Percentiles rank a stretch among this genome's conserved stretches.
Conservation (phyloP, 179 eudicot genomes). For the Heliamphora pulchella region DNA sequence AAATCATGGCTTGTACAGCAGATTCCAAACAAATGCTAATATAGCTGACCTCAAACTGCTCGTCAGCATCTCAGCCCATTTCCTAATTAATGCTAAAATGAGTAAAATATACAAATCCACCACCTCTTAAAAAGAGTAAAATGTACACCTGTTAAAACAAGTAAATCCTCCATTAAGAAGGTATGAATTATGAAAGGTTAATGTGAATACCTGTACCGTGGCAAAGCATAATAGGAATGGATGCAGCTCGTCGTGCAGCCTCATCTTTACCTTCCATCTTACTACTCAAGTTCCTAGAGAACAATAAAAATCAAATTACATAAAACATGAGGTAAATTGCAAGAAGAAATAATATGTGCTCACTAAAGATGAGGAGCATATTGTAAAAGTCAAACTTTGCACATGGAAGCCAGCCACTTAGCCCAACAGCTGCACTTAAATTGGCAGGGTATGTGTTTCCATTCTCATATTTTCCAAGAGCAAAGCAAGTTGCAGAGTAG, state of each 20-base stretch:
- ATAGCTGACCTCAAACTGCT: background rate
- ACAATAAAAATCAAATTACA: background rate
- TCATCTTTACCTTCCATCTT: conserved; percentile 50
- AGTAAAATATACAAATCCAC: background rate
- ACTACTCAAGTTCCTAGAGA: conserved; percentile 42
- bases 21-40: background rate
- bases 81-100: background rate
- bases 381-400: conserved; percentile 50
- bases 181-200: too few species aligned
- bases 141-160: background rate
- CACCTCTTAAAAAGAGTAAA: conserved; percentile 3
- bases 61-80: background rate
- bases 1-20: background rate
- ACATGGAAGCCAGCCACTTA: conserved; percentile 94
- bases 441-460: conserved; percentile 54
- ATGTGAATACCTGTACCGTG: conserved; percentile 65
- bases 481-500: conserved; percentile 68
- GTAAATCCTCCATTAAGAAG: background rate
- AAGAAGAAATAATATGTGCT: background rate
- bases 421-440: conserved; percentile 62
- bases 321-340: background rate
- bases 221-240: conserved; percentile 76
- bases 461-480: conserved; percentile 52
- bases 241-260: conserved; percentile 54
- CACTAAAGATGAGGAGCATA: background rate